Evolutionary conservation across 306 rosid species (phyloP).

Genomic region (Calophaca sinica): DNA sequence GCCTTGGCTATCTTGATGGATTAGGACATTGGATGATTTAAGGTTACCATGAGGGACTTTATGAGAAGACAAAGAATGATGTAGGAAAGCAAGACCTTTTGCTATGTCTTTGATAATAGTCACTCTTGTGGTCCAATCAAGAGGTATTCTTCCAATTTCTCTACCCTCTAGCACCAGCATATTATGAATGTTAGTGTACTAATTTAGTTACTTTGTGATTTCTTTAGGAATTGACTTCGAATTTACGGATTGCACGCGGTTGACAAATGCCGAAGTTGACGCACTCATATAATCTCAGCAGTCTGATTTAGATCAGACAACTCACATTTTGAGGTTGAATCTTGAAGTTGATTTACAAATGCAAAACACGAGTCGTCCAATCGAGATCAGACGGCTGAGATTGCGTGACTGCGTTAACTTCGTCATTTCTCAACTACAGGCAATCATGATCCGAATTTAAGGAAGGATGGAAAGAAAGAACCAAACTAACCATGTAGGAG

Average conservation of each 20-base stretch:
- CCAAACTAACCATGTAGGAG: slow-evolving; percentile 73
- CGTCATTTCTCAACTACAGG: too few species aligned
- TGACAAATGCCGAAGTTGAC: too few species aligned
- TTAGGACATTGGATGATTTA: slow-evolving; percentile 66
- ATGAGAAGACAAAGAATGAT: slow-evolving; percentile 62
- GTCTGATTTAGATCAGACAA: too few species aligned
- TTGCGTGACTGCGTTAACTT: too few species aligned
- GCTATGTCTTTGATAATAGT: slow-evolving; percentile 72
- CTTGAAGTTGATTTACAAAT: too few species aligned
- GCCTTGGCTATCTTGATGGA: slow-evolving; percentile 45
- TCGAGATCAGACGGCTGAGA: too few species aligned
- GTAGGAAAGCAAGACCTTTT: slow-evolving; percentile 71
- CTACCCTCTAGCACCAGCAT: slow-evolving; percentile 56
- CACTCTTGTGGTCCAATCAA: slow-evolving; percentile 69
- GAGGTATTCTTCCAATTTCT: slow-evolving; percentile 60
- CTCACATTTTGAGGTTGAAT: too few species aligned
- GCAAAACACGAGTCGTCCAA: too few species aligned
- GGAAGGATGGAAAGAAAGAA: slow-evolving; percentile 16
- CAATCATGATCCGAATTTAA: neutral
- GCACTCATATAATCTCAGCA: too few species aligned
- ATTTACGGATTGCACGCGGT: too few species aligned
- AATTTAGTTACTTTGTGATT: neutral
- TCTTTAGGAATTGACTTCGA: slow-evolving; percentile 2
- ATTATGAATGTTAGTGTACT: slow-evolving; percentile 39
- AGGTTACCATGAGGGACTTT: slow-evolving; percentile 79